Conservation (phyloP, 805 yeast genomes). For the Yamadazyma laniorum region DNA sequence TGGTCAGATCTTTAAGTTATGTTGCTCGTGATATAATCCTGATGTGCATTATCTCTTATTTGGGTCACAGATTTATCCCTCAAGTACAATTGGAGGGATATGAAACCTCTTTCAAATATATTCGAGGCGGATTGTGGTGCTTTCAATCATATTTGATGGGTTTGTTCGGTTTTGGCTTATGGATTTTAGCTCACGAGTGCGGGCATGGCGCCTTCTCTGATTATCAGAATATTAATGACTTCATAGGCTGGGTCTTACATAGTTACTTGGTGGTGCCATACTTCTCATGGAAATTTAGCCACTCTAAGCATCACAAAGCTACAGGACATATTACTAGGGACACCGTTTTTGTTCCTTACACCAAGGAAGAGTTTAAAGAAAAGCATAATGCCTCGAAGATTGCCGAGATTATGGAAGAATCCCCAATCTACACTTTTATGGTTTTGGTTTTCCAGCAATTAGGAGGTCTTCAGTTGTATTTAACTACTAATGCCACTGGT, state of each 20-base stretch:
- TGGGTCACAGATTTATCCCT: constrained; percentile 57
- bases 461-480: constrained; percentile 53
- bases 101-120: constrained; percentile 35
- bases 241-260: constrained; percentile 60
- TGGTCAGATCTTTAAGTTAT: constrained; percentile 47
- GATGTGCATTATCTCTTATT: constrained; percentile 49
- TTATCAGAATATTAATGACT: constrained; percentile 50
- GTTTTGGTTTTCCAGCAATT: constrained; percentile 52
- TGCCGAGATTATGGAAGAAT: constrained; percentile 51
- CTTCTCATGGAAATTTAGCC: constrained; percentile 62
- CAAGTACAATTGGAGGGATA: constrained; percentile 25
- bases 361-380: constrained; percentile 45
- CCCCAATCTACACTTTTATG: constrained; percentile 48
- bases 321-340: constrained; percentile 61
- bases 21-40: constrained; percentile 52
- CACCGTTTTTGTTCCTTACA: constrained; percentile 58
- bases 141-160: constrained; percentile 16
- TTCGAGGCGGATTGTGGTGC: constrained; percentile 45
- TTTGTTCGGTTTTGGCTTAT: constrained; percentile 41
- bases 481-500: constrained; percentile 56
- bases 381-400: constrained; percentile 30
- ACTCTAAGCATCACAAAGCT: constrained; percentile 61
- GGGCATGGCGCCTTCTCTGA: constrained; percentile 64
- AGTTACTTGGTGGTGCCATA: constrained; percentile 58
- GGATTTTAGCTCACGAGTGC: constrained; percentile 66